Conservation (phyloP, 371 early-diverging fungal species). For the Nematocida minor region DNA sequence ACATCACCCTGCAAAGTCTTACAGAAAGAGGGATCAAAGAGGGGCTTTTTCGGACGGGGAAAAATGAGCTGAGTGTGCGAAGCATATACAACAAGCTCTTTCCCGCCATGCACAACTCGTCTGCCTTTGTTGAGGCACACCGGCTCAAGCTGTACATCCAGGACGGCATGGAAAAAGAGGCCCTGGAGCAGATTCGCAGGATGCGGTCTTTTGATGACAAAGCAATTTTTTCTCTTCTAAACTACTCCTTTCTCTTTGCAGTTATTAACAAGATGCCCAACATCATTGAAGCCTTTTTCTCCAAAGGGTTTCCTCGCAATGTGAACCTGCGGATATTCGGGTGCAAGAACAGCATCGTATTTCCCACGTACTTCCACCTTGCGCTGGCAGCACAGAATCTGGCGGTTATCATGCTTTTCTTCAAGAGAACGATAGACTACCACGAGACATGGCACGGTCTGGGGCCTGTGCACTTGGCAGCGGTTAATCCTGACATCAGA, state of each 20-base stretch:
- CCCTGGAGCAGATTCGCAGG: slow-evolving; percentile 31
- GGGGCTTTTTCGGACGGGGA: slow-evolving; percentile 15
- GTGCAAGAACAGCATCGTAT: neutral
- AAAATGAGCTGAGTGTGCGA: slow-evolving; percentile 9
- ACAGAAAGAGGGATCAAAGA: slow-evolving; percentile 25
- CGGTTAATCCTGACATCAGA: slow-evolving; percentile 38
- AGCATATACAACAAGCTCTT: slow-evolving; percentile 27
- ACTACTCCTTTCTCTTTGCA: slow-evolving; percentile 57
- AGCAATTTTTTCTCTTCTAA: slow-evolving; percentile 42
- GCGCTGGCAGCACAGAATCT: slow-evolving; percentile 37
- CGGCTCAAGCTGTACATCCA: slow-evolving; percentile 29
- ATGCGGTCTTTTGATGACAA: neutral
- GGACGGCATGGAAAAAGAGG: slow-evolving; percentile 48
- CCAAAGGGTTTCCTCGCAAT: slow-evolving; percentile 50
- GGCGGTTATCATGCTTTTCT: slow-evolving; percentile 31
- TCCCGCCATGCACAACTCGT: slow-evolving; percentile 15
- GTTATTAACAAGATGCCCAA: slow-evolving; percentile 53
- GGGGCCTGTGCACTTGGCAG: slow-evolving; percentile 47
- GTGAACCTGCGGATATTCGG: slow-evolving; percentile 57
- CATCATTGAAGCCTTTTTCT: slow-evolving; percentile 57
- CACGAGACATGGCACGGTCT: slow-evolving; percentile 44
- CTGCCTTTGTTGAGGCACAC: slow-evolving; percentile 21
- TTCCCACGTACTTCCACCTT: slow-evolving; percentile 47
- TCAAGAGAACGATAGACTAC: slow-evolving; percentile 40
- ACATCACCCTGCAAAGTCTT: slow-evolving; percentile 28